phyloP scores from a whole-genome alignment of 192 early-diverging fungal species.

The Gigaspora rosea region DNA sequence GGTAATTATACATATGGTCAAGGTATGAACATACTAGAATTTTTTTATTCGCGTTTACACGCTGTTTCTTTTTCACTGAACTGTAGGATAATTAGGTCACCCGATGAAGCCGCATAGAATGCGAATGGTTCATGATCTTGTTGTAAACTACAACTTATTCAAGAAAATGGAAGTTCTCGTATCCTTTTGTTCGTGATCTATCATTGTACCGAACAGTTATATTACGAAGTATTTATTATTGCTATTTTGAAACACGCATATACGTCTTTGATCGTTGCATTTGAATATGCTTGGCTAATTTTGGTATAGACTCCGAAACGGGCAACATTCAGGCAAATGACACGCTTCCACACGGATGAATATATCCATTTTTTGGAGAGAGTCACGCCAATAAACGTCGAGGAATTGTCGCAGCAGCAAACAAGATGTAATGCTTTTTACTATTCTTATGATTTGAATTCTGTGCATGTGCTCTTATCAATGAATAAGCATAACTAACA shows the following conservation, averaged over 20 bases:
- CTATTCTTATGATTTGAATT: not conserved
- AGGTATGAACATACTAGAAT: constrained; percentile 39
- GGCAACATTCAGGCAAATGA: constrained; percentile 83
- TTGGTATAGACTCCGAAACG: constrained; percentile 58
- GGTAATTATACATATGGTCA: constrained; percentile 88
- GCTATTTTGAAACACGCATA: too few relatives aligned
- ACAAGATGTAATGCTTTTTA: constrained; percentile 51
- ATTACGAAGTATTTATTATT: not conserved
- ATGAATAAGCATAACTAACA: not conserved
- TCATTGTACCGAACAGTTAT: not conserved
- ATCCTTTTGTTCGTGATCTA: constrained; percentile 13
- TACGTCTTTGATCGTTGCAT: not conserved
- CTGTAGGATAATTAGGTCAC: constrained; percentile 58
- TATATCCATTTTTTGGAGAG: constrained; percentile 86
- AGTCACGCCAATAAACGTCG: constrained; percentile 76
- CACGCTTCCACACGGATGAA: constrained; percentile 91
- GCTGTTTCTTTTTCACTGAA: not conserved
- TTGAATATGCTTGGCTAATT: not conserved
- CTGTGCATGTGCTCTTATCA: not conserved
- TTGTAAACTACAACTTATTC: constrained; percentile 90
- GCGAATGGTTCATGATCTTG: constrained; percentile 89
- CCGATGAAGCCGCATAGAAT: constrained; percentile 98
- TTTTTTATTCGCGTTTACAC: not conserved
- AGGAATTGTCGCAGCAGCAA: constrained; percentile 65
- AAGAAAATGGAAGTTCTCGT: constrained; percentile 86